Conservation (phyloP, 2,329 filamentous ascomycete genomes). For the Sclerotinia glacialis region DNA sequence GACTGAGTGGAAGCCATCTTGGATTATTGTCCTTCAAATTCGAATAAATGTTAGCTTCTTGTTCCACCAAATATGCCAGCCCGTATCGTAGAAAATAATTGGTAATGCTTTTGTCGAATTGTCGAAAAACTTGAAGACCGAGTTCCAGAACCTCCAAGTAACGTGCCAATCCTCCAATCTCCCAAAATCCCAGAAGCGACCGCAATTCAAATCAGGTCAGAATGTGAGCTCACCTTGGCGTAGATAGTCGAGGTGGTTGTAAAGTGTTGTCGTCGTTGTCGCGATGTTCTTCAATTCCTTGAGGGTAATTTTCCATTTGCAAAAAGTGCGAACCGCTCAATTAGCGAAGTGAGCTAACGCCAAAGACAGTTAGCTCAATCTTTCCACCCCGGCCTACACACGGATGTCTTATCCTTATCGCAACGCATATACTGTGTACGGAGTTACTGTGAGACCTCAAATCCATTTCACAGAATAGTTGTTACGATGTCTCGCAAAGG, state of each 20-base stretch:
- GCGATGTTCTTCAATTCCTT: slow-evolving; percentile 18
- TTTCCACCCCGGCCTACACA: neutral
- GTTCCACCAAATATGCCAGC: slow-evolving; percentile 1
- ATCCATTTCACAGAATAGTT: neutral
- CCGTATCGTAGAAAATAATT: slow-evolving; percentile 4
- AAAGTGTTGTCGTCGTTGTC: slow-evolving; percentile 25
- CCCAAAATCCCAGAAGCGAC: neutral
- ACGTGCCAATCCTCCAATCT: slow-evolving; percentile 10
- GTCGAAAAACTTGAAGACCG: neutral
- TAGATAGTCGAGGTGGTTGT: slow-evolving; percentile 23
- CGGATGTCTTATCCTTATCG: slow-evolving; percentile 19
- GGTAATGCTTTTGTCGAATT: neutral
- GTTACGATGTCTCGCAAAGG: slow-evolving; percentile 67
- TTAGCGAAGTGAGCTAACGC: slow-evolving; percentile 21
- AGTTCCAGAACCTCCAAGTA: slow-evolving; percentile 10
- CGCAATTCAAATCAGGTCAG: neutral
- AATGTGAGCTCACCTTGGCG: slow-evolving; percentile 22
- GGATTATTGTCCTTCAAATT: slow-evolving; percentile 22
- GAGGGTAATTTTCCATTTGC: slow-evolving; percentile 21
- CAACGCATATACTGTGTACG: neutral
- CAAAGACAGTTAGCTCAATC: neutral
- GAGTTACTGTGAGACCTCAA: neutral
- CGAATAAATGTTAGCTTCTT: slow-evolving; percentile 16
- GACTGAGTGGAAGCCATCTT: slow-evolving; percentile 64
- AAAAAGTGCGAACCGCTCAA: slow-evolving; percentile 22